These are phyloP conservation scores for Euptelea pleiosperma DNA, from an alignment of 164 flowering plant species.

Conservation along the genomic window DNA sequence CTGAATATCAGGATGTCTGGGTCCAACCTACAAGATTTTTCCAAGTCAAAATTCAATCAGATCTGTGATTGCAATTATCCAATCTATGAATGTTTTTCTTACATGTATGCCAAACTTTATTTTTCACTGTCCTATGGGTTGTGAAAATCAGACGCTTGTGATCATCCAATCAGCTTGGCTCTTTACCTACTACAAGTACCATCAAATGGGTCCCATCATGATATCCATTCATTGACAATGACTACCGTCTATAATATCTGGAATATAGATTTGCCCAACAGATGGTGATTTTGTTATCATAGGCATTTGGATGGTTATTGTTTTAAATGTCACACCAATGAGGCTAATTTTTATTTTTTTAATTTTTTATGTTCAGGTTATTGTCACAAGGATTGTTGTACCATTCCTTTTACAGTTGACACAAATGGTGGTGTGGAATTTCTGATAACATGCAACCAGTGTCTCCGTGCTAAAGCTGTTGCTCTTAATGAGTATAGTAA, in stretches of 20 bases:
- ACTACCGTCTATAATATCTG: not conserved
- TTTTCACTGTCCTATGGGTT: too few species aligned
- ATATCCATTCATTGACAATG: not conserved
- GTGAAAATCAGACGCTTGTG: too few species aligned
- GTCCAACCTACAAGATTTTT: too few species aligned
- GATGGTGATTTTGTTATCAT: too few species aligned
- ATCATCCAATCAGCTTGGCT: too few species aligned
- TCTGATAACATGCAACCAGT: slow-evolving; percentile 55
- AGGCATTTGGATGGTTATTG: too few species aligned
- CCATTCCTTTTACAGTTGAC: slow-evolving; percentile 36
- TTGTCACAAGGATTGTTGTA: slow-evolving; percentile 73
- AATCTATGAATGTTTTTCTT: too few species aligned
- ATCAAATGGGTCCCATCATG: not conserved
- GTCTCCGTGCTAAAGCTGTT: slow-evolving; percentile 37
- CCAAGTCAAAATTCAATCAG: too few species aligned
- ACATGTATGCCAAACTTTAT: too few species aligned
- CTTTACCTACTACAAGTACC: not conserved
- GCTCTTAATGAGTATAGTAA: slow-evolving; percentile 20
- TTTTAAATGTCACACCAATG: too few species aligned
- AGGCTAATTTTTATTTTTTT: slow-evolving; percentile 11
- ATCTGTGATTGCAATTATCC: too few species aligned
- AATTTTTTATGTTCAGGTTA: slow-evolving; percentile 47
- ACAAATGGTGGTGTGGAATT: slow-evolving; percentile 28
- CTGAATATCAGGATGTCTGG: not conserved
- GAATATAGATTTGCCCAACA: not conserved